Base-by-base conservation (phyloP, 345 rosid species). In the Lumnitzera racemosa region DNA sequence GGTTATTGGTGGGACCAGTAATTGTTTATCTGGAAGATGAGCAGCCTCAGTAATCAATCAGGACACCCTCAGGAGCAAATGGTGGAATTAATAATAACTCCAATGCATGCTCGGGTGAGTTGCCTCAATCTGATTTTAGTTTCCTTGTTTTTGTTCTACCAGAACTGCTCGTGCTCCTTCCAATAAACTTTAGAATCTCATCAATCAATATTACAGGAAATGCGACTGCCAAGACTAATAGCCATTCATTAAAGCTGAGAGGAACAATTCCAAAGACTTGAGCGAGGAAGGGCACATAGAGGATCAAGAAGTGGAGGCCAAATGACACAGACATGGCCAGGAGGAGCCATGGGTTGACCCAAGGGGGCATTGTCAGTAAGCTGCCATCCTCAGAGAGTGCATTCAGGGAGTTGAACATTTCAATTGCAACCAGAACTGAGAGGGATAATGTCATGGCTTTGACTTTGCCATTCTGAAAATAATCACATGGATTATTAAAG, bases 341-440 rank as follows among this genome's bases (percentile, higher is more conserved):
- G 10, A 86, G 78, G 63, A 86, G 89, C 77, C 77, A 83, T 2
- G 88, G 92, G 67, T 86, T 86, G 55, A 86, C 85, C 92, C 92
- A 86, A 13, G 92, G 92, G 15, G 86, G 92, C 92, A 86, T 86
- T 11, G 63, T 64, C 63, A 79, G 24, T 46, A 86, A 84, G 74
- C 92, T 86, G 16, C 82, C 70, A 65, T 86, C 86, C 69, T 86
- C 92, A 1, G 92, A 86, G 15, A 86, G 81, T 57, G 92, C 92
- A 11, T 86, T 86, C 43, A 86, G 78, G 56, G 92, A 86, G 67
- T 86, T 86, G 76, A 86, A 86, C 89, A 86, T 86, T 73, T 86
- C 92, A 5, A 86, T 86, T 55, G 87, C 81, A 24, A 86, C 92
- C 76, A 86, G 61, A 51, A 86, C 89, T 0, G 92, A 81, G 41